Conservation (phyloP, 2,329 filamentous ascomycete species). For the Lasiodiplodia hormozganensis region DNA sequence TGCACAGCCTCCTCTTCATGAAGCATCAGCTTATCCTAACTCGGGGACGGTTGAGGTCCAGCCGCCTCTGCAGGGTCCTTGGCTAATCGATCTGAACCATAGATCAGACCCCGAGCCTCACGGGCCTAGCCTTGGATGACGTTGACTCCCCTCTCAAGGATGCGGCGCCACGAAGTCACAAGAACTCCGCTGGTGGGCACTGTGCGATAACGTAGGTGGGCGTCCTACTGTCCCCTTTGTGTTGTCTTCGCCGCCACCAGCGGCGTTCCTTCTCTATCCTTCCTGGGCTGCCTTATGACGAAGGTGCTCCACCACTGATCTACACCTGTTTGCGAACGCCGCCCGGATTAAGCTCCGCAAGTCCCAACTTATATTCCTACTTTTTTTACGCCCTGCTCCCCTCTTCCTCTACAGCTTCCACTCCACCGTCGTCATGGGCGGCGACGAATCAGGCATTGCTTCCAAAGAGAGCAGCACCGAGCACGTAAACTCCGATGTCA, state of each 20-base stretch:
- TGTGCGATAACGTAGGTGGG: neutral
- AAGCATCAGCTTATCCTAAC: neutral
- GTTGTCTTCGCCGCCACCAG: neutral
- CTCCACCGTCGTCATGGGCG: constrained; percentile 2
- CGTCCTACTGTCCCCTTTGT: neutral
- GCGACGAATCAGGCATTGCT: neutral
- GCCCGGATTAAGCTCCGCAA: neutral
- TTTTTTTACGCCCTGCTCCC: too few species aligned
- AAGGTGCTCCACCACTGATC: constrained; percentile 7
- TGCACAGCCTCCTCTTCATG: neutral
- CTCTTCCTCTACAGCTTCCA: neutral
- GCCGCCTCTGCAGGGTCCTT: neutral
- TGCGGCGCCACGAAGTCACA: constrained; percentile 7
- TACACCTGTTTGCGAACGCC: neutral
- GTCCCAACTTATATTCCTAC: neutral
- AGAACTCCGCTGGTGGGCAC: neutral
- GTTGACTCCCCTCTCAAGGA: constrained; percentile 3
- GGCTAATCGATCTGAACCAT: constrained; percentile 5
- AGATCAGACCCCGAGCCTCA: neutral
- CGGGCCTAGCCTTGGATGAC: constrained; percentile 2
- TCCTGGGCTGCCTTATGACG: constrained; percentile 4
- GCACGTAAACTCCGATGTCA: neutral
- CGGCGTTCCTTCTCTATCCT: neutral
- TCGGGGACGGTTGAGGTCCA: neutral
- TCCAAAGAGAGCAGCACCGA: neutral